Evolutionary conservation across 306 rosid genomes (phyloP).

Genomic region (Macrotyloma uniflorum): DNA sequence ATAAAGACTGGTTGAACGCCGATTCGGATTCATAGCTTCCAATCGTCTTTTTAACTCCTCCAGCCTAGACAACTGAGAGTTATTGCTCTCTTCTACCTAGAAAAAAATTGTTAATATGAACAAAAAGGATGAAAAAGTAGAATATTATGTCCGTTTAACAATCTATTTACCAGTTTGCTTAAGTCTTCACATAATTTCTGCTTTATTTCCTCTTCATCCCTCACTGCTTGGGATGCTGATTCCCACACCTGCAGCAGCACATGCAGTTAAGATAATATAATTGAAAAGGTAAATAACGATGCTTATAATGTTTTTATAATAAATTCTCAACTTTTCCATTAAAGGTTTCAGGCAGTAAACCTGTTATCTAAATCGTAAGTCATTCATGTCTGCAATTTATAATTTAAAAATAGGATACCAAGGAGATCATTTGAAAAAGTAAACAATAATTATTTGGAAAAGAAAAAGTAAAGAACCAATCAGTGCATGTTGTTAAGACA

Average conservation of each 20-base stretch:
- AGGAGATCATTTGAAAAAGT: not conserved
- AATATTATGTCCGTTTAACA: slow-evolving; percentile 20
- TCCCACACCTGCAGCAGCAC: slow-evolving; percentile 68
- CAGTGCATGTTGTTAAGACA: not conserved
- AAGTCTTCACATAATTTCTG: slow-evolving; percentile 87
- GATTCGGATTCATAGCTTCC: slow-evolving; percentile 82
- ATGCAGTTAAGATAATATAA: slow-evolving; percentile 28
- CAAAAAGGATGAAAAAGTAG: slow-evolving; percentile 27
- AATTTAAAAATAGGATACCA: not conserved
- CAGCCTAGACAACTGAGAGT: slow-evolving; percentile 71
- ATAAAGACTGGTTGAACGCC: slow-evolving; percentile 49
- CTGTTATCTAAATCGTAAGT: not conserved
- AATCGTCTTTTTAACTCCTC: slow-evolving; percentile 88
- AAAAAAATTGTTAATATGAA: slow-evolving; percentile 43
- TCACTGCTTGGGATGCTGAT: slow-evolving; percentile 67
- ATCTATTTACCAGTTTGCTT: slow-evolving; percentile 66
- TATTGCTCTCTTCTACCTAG: slow-evolving; percentile 89
- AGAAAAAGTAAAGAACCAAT: not conserved
- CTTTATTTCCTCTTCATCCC: slow-evolving; percentile 79
- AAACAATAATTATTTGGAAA: not conserved
- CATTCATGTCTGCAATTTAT: not conserved
- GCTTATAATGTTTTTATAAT: not conserved
- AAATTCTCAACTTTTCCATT: slow-evolving; percentile 15
- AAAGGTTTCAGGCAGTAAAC: not conserved
- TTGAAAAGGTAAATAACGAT: not conserved